Evolutionary conservation across 2,329 filamentous ascomycete species (phyloP), one percentile per base, ranked within the genome.

Genomic region (Drechslerella coelobrocha): DNA sequence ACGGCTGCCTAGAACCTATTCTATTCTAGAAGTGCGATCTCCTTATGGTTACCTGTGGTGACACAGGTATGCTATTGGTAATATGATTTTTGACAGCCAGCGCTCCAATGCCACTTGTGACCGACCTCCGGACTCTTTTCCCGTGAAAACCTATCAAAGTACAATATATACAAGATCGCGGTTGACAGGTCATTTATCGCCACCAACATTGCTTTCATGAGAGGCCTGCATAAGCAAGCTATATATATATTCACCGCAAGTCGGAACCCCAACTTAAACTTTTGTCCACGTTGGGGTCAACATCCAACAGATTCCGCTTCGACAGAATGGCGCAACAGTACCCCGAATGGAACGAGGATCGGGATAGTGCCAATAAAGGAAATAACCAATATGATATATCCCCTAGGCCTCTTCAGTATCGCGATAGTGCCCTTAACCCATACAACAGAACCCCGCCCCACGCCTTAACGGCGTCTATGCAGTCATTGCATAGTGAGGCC

Each of bases 211-310:
- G 31, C 24, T 24, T 29, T 24, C 21, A 26, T 27, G 56, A 27
- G 2, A 45, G 2, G 19, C 14, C 6, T 50, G 23, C 43, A 45
- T 51, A 12, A 14, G 34, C 24, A 7, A 26, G 37, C 21, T 34
- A 1, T 17, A 17, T 19, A 63, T 71, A 63, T 71, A 71, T 59
- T 61, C n/a, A 45, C 48, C 29, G 24, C 45, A 37, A 51, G 29
- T 71, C 66, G 53, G 59, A 63, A 63, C 47, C 48, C 34, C 53
- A 17, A 54, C 59, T 60, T 63, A 59, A 71, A 39, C 59, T 71
- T 71, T 61, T 71, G 54, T 71, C 59, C 66, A 71, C 66, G 66
- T 71, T 71, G 59, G 52, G 12, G 41, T 59, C 37, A 48, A 53
- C 31, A 17, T 48, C 12, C 27, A 39, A 51, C 45, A 23, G n/a